phyloP scores from a whole-genome alignment of 2,329 filamentous ascomycete genomes.

The Claviceps citrina region DNA sequence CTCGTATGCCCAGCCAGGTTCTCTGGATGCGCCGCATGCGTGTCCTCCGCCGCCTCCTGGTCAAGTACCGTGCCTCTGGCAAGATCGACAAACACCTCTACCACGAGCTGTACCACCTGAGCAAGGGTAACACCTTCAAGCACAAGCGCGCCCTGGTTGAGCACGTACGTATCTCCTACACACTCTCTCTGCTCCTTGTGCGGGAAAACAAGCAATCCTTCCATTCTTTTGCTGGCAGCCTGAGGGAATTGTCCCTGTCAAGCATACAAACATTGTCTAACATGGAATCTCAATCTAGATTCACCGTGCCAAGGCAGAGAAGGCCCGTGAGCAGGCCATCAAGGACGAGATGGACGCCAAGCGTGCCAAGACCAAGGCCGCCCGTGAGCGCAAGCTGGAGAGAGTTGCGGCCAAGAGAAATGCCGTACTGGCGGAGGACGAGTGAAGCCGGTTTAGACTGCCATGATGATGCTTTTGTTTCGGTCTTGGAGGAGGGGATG shows the following conservation, averaged over 20 bases:
- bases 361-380: constrained; percentile 99
- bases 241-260: no score
- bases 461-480: constrained; percentile 20
- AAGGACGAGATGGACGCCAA: constrained; percentile 99
- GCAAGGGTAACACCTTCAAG: constrained; percentile 99
- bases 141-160: constrained; percentile 99
- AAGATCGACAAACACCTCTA: constrained; percentile 99
- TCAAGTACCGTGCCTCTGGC: constrained; percentile 98
- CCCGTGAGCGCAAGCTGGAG: constrained; percentile 94
- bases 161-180: constrained; percentile 70
- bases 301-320: constrained; percentile 99
- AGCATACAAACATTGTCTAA: no score
- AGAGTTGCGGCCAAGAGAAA: constrained; percentile 81
- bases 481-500: constrained; percentile 37
- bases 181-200: constrained; percentile 1
- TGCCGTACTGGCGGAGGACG: constrained; percentile 62
- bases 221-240: no score
- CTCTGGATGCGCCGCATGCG: constrained; percentile 99
- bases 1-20: constrained; percentile 96
- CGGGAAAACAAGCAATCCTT: no score
- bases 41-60: constrained; percentile 94
- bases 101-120: constrained; percentile 99
- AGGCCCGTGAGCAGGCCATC: constrained; percentile 84
- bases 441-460: constrained; percentile 32
- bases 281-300: no score